Evolutionary conservation across 2,329 filamentous ascomycete genomes (phyloP), one percentile per base, ranked within the genome.

Genomic region (Talaromyces atroroseus): DNA sequence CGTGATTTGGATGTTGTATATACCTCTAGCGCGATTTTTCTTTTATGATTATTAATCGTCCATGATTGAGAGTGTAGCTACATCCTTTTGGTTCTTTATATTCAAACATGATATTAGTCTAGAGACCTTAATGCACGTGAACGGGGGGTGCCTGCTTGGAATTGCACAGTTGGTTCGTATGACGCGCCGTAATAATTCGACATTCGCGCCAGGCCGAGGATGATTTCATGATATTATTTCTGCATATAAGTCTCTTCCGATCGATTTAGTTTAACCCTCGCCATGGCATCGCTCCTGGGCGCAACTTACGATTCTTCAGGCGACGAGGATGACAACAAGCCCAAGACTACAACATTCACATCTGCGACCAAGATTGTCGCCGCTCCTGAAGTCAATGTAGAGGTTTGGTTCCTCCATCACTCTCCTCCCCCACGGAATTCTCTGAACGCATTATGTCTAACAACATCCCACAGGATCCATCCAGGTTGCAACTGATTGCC

Each of bases 381-480:
- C 32, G 78, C 78, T 54, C 78, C 78, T 61, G 78, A 81, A 65
- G 78, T 81, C 61, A 78, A 78, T 62, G 72, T 78, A 77, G 78
- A 81, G 77, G 78, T 81, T 79, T 78, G 78, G 77, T 79, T 73
- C 68, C 67, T 58, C 53, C 59, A 18, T 40, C 36, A 58, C n/a
- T n/a, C n/a, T n/a, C n/a, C n/a, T n/a, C n/a, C n/a, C 52, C 10
- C 12, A 40, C 49, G 11, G 46, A 26, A 48, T 23, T 32, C 24
- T n/a, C 3, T 34, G 7, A 5, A 24, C 26, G 52, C 51, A 60
- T 61, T 62, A 68, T 71, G 71, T 50, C 71, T 74, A 73, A 74
- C 64, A 63, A 68, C 2, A 6, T 63, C 61, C 49, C 62, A 70
- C 67, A 80, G 79, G 77, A 80, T 61, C 71, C 74, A 49, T 74